phyloP scores from a whole-genome alignment of 2,329 filamentous ascomycete genomes.

The Aulographum hederae region DNA sequence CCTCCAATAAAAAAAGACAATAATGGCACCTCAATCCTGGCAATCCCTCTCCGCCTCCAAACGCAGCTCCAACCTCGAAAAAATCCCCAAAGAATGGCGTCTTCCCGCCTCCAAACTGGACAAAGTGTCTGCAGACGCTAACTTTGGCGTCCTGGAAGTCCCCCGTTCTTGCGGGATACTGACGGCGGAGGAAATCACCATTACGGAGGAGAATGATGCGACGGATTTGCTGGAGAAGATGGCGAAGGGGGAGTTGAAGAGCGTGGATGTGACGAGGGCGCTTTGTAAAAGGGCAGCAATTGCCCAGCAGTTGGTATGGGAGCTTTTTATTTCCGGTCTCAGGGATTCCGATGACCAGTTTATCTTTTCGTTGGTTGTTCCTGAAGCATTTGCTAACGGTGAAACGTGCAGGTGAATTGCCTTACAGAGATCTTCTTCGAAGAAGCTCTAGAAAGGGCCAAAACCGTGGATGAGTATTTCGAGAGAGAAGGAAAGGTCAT shows the following conservation, averaged over 20 bases:
- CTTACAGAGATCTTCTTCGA: conserved; percentile 26
- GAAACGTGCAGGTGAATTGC: conserved; percentile 13
- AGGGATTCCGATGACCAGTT: background rate
- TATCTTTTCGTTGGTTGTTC: background rate
- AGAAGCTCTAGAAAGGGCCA: conserved; percentile 19
- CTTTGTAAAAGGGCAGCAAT: conserved; percentile 35
- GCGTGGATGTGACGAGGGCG: conserved; percentile 27
- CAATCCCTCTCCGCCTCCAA: too few species aligned
- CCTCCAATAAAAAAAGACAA: too few species aligned
- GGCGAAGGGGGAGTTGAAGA: conserved; percentile 9
- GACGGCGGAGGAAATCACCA: conserved; percentile 12
- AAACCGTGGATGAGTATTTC: conserved; percentile 19
- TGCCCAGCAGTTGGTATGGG: conserved; percentile 36
- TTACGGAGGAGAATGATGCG: conserved; percentile 18
- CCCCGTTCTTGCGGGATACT: conserved; percentile 14
- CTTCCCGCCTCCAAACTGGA: conserved; percentile 10
- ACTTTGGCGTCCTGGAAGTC: conserved; percentile 13
- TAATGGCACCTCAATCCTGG: too few species aligned
- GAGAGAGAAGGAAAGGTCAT: conserved; percentile 21
- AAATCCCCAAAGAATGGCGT: conserved; percentile 17
- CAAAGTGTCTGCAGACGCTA: conserved; percentile 8
- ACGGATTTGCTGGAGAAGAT: conserved; percentile 13
- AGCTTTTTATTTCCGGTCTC: too few species aligned
- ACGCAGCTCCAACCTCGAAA: too few species aligned
- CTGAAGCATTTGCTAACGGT: background rate